phyloP scores from a whole-genome alignment of 75 land plant genomes.

The Larix kaempferi region DNA sequence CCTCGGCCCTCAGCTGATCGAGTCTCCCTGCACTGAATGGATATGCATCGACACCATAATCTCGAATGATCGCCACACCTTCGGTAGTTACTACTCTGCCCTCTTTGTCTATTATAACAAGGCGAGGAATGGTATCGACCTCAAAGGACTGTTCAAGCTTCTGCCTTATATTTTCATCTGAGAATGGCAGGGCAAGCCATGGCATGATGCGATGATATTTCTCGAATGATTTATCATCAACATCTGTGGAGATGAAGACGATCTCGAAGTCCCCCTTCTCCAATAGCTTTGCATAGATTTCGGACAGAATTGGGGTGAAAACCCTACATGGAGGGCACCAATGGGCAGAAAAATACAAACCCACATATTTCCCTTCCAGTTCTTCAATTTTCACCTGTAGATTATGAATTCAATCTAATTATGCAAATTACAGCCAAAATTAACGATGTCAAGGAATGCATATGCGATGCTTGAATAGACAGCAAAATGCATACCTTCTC shows the following conservation, averaged over 20 bases:
- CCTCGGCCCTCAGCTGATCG: conserved; percentile 35
- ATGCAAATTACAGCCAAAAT: background rate
- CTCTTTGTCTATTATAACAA: conserved; percentile 57
- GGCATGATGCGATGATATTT: conserved; percentile 41
- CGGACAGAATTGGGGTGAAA: conserved; percentile 38
- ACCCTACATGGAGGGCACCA: conserved; percentile 28
- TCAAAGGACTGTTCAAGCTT: conserved; percentile 48
- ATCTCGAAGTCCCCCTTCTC: conserved; percentile 62
- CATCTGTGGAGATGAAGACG: conserved; percentile 43
- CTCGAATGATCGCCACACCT: conserved; percentile 36
- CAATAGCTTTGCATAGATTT: conserved; percentile 39
- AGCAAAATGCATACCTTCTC: conserved; percentile 9
- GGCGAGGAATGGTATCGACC: conserved; percentile 30
- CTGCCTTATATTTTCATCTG: conserved; percentile 30
- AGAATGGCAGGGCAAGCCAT: conserved; percentile 62
- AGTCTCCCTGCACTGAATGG: conserved; percentile 62
- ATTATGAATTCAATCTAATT: background rate
- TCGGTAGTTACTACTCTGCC: conserved; percentile 48
- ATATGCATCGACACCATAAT: conserved; percentile 44
- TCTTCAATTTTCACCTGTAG: conserved; percentile 51
- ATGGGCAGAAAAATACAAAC: conserved; percentile 46
- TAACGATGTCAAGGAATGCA: no score
- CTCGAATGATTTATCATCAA: conserved; percentile 38
- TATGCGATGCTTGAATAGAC: no score
- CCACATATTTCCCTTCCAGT: conserved; percentile 59